Evolutionary conservation across 441 rosid species (phyloP).

Genomic region (Jatropha podagrica): DNA sequence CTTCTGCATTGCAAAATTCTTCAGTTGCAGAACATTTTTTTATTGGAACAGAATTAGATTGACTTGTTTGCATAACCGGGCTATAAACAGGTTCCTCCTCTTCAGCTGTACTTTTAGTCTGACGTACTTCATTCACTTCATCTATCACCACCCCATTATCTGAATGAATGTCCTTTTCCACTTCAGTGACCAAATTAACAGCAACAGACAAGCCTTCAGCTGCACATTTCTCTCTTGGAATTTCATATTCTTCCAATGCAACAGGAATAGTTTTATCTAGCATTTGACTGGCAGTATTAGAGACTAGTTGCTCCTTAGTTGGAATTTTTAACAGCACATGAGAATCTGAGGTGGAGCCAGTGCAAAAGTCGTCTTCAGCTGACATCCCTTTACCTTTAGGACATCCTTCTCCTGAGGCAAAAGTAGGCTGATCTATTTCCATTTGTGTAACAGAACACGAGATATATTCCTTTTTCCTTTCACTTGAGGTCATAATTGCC

Average conservation of each 20-base stretch:
- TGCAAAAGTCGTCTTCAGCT: constrained; percentile 32
- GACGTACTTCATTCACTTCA: constrained; percentile 20
- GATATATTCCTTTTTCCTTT: constrained; percentile 28
- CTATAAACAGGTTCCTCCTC: constrained; percentile 31
- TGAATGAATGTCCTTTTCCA: constrained; percentile 17
- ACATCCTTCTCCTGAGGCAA: constrained; percentile 25
- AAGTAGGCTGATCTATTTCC: constrained; percentile 30
- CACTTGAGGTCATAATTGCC: constrained; percentile 17
- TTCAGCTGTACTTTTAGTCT: constrained; percentile 21
- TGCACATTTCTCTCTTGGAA: constrained; percentile 20
- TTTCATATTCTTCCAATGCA: constrained; percentile 33
- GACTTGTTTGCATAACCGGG: constrained; percentile 16
- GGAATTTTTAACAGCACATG: constrained; percentile 15
- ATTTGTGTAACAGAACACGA: constrained; percentile 22
- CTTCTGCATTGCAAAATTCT: constrained; percentile 17
- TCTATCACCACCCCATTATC: constrained; percentile 29
- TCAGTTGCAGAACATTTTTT: constrained; percentile 30
- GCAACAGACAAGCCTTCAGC: constrained; percentile 18
- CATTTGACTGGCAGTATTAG: constrained; percentile 9
- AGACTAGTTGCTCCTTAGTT: constrained; percentile 20
- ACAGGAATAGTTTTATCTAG: constrained; percentile 16
- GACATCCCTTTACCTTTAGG: constrained; percentile 19
- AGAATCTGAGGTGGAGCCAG: constrained; percentile 18
- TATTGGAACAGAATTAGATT: constrained; percentile 24
- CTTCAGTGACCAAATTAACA: constrained; percentile 1